Percentiles rank a stretch among this genome's conserved stretches.
Conservation (phyloP, 2,329 filamentous ascomycete species). For the Trichophyton benhamiae region DNA sequence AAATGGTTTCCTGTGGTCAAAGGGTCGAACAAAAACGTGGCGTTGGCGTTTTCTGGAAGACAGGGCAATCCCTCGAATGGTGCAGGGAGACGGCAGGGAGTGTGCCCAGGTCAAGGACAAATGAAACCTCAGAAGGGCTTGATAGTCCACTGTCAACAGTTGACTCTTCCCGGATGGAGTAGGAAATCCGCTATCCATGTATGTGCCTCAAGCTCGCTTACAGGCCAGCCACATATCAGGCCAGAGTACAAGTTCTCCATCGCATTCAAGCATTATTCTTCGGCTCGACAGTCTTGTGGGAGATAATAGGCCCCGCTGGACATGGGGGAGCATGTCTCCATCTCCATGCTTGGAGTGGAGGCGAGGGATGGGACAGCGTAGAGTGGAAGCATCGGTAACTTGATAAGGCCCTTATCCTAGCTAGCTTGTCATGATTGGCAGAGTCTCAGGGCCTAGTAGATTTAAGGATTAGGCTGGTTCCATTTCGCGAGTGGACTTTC, state of each 20-base stretch:
- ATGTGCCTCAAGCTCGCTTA: neutral
- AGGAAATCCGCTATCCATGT: neutral
- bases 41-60: neutral
- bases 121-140: neutral
- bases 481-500: neutral
- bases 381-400: neutral
- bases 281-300: neutral
- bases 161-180: neutral
- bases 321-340: neutral
- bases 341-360: neutral
- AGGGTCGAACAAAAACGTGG: neutral
- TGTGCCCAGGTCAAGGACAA: neutral
- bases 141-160: neutral
- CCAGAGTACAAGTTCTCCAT: neutral
- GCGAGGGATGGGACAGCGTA: too few species aligned
- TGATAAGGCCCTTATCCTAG: neutral
- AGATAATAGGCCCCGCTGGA: neutral
- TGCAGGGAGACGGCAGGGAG: neutral
- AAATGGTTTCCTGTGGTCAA: neutral
- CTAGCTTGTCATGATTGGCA: neutral
- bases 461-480: conserved; percentile 2
- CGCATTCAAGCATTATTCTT: neutral
- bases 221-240: neutral
- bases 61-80: neutral
- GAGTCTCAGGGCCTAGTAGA: neutral